phyloP scores from a whole-genome alignment of 148 eudicot genomes.

The Pharnaceum exiguum region DNA sequence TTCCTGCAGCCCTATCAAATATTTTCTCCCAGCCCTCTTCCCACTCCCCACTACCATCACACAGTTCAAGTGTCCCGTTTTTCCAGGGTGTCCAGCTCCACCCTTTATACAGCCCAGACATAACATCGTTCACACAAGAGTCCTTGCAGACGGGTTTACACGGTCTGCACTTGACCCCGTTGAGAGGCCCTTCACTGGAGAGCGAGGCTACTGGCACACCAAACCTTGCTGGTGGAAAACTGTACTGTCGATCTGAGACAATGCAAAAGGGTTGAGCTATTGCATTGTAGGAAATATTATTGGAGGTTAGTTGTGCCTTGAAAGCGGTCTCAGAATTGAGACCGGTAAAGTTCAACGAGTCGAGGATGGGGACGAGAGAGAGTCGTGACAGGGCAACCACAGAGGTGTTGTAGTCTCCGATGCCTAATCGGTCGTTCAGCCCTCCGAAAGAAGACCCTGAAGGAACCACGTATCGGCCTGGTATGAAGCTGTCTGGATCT shows the following conservation, averaged over 20 bases:
- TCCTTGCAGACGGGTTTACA: constrained; percentile 53
- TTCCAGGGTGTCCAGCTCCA: constrained; percentile 89
- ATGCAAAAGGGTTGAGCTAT: constrained; percentile 65
- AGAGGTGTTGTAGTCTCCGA: constrained; percentile 73
- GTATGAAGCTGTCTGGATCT: constrained; percentile 48
- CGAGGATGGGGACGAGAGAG: constrained; percentile 63
- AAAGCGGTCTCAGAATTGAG: constrained; percentile 87
- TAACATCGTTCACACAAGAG: constrained; percentile 44
- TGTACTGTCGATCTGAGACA: constrained; percentile 63
- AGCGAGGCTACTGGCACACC: constrained; percentile 83
- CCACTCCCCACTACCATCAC: constrained; percentile 72
- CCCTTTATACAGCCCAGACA: constrained; percentile 35
- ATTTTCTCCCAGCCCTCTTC: constrained; percentile 65
- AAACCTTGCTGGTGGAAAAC: constrained; percentile 43
- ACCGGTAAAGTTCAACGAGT: constrained; percentile 36
- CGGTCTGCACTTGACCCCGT: constrained; percentile 89
- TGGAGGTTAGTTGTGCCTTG: constrained; percentile 64
- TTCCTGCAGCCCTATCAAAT: constrained; percentile 50
- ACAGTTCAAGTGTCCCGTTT: constrained; percentile 44
- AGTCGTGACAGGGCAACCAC: constrained; percentile 75
- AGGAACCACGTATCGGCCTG: constrained; percentile 63
- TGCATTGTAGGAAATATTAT: constrained; percentile 27
- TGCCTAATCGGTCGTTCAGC: constrained; percentile 78
- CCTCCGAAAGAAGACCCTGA: constrained; percentile 76
- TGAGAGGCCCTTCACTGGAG: constrained; percentile 71